Evolutionary conservation across 345 rosid species (phyloP).

Genomic region (Iberis pinnata): DNA sequence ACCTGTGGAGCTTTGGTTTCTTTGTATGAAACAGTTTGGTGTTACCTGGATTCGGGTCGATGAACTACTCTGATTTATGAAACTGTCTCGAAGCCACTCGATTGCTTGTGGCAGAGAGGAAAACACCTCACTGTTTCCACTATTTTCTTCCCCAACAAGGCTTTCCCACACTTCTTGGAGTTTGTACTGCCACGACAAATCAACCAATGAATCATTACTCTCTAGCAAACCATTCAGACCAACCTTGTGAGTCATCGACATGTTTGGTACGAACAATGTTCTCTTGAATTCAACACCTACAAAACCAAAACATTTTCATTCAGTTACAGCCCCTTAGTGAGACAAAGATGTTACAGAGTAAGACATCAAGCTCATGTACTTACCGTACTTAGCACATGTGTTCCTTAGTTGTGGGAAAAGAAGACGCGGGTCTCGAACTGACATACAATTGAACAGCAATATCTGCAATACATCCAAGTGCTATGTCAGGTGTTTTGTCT

Average conservation of each 20-base stretch:
- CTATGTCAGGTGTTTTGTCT: no score
- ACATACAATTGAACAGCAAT: constrained; percentile 57
- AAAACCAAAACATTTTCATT: constrained; percentile 11
- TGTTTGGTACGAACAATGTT: constrained; percentile 92
- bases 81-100: constrained; percentile 81
- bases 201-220: constrained; percentile 53
- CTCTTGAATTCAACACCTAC: constrained; percentile 81
- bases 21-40: not conserved
- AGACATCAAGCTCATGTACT: constrained; percentile 7
- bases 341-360: no score
- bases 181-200: constrained; percentile 83
- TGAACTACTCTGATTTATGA: constrained; percentile 50
- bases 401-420: constrained; percentile 56
- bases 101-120: constrained; percentile 82
- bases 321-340: no score
- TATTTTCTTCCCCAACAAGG: constrained; percentile 44
- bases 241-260: constrained; percentile 77
- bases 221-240: constrained; percentile 48
- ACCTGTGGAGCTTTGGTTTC: no score
- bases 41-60: constrained; percentile 61
- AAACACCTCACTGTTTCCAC: constrained; percentile 68
- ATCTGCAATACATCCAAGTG: no score
- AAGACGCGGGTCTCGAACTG: constrained; percentile 75
- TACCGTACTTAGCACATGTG: constrained; percentile 52
- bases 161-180: constrained; percentile 87